phyloP scores from a whole-genome alignment of 768 basidiomycete species.

The Phallus indusiatus region DNA sequence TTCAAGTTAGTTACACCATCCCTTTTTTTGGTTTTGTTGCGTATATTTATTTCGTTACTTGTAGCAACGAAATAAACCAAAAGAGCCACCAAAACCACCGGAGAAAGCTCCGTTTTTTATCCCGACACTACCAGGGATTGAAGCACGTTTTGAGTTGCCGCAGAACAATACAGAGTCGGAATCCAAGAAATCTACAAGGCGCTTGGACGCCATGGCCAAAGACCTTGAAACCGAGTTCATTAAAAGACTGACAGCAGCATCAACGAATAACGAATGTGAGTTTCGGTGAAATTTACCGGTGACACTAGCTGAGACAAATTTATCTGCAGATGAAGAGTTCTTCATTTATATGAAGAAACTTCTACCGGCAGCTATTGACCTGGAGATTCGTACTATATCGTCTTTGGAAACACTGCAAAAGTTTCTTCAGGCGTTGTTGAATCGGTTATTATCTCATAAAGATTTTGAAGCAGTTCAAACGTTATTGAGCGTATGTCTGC shows the following conservation, averaged over 20 bases:
- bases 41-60: background rate
- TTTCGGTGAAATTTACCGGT: constrained; percentile 5
- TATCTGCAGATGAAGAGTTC: constrained; percentile 60
- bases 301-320: constrained; percentile 3
- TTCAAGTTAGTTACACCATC: constrained; percentile 47
- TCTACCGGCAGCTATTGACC: constrained; percentile 83
- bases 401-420: constrained; percentile 49
- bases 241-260: constrained; percentile 49
- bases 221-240: constrained; percentile 61
- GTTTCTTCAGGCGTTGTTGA: constrained; percentile 69
- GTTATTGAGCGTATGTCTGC: constrained; percentile 74
- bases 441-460: constrained; percentile 63
- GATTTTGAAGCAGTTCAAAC: constrained; percentile 97
- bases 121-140: constrained; percentile 83
- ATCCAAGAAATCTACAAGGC: constrained; percentile 36
- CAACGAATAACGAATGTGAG: constrained; percentile 61
- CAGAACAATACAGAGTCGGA: constrained; percentile 27
- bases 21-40: background rate
- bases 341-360: constrained; percentile 79
- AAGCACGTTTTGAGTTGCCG: constrained; percentile 64
- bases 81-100: constrained; percentile 88
- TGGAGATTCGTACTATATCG: constrained; percentile 76
- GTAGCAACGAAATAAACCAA: constrained; percentile 93
- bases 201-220: constrained; percentile 42
- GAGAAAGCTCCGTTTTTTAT: constrained; percentile 97